A percentile compares a stretch with the other conserved stretches of the same genome.
These are phyloP conservation scores for Lachnellula arida DNA, from an alignment of 2,329 filamentous ascomycete genomes.

Conservation along the genomic window DNA sequence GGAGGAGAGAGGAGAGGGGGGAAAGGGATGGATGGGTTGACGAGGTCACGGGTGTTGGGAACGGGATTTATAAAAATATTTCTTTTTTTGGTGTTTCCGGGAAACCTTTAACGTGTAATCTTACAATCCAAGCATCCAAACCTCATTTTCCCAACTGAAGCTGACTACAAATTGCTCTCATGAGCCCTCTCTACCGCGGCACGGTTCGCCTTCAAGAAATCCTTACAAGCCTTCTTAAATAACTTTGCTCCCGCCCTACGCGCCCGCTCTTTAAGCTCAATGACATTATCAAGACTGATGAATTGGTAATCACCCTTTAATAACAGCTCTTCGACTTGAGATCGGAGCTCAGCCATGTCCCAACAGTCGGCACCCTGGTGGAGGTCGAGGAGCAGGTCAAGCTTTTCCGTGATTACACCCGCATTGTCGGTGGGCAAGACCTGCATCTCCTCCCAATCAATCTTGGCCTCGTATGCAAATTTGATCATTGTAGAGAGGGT, in stretches of 20 bases:
- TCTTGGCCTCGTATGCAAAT: slow-evolving; percentile 20
- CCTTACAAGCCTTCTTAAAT: slow-evolving; percentile 11
- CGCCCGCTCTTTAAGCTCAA: slow-evolving; percentile 8
- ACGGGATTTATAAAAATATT: not conserved
- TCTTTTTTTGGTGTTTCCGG: not conserved
- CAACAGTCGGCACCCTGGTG: slow-evolving; percentile 24
- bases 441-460: slow-evolving; percentile 24
- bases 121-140: too few species aligned
- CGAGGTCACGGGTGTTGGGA: too few species aligned
- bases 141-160: too few species aligned
- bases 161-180: not conserved
- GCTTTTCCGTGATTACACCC: slow-evolving; percentile 14
- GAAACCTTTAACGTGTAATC: too few species aligned
- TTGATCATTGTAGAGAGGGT: slow-evolving; percentile 22
- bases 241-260: slow-evolving; percentile 5
- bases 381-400: slow-evolving; percentile 21
- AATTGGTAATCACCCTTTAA: not conserved
- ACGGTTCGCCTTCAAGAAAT: slow-evolving; percentile 14
- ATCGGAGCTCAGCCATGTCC: slow-evolving; percentile 15
- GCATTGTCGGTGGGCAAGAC: slow-evolving; percentile 12
- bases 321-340: slow-evolving; percentile 13
- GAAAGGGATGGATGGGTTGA: too few species aligned
- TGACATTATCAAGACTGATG: slow-evolving; percentile 22
- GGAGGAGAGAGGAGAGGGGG: not conserved
- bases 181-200: slow-evolving; percentile 9